Evolutionary conservation across 2,329 filamentous ascomycete genomes (phyloP).

Genomic region (Trichoderma sp.): DNA sequence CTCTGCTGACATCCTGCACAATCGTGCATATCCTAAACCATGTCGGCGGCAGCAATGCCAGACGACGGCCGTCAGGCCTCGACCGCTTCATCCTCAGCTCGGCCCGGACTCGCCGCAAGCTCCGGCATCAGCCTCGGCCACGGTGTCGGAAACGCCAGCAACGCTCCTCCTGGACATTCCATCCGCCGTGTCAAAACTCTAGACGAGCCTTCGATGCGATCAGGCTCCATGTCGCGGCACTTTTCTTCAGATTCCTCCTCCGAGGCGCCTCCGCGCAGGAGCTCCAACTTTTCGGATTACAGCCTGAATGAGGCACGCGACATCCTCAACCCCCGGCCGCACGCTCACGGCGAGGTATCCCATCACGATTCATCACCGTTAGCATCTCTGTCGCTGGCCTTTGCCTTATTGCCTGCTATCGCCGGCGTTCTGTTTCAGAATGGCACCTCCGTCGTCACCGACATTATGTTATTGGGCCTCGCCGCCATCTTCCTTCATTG

Average conservation of each 20-base stretch:
- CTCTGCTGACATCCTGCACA: slow-evolving; percentile 6
- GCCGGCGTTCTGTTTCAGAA: slow-evolving; percentile 82
- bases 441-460: slow-evolving; percentile 80
- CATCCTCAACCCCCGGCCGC: slow-evolving; percentile 57
- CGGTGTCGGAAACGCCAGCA: neutral
- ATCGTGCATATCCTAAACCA: slow-evolving; percentile 12
- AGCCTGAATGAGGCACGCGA: slow-evolving; percentile 70
- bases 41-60: slow-evolving; percentile 23
- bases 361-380: slow-evolving; percentile 64
- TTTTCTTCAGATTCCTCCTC: slow-evolving; percentile 33
- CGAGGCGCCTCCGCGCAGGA: slow-evolving; percentile 57
- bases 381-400: slow-evolving; percentile 77
- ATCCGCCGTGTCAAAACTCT: slow-evolving; percentile 46
- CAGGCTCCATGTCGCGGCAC: slow-evolving; percentile 23
- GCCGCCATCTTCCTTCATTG: slow-evolving; percentile 88
- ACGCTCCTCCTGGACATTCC: slow-evolving; percentile 35
- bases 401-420: slow-evolving; percentile 84
- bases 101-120: slow-evolving; percentile 13
- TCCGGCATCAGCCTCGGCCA: slow-evolving; percentile 15
- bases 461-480: slow-evolving; percentile 76
- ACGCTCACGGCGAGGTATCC: slow-evolving; percentile 38
- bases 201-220: slow-evolving; percentile 36
- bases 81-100: slow-evolving; percentile 4
- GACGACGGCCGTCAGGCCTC: slow-evolving; percentile 25
- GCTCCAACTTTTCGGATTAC: slow-evolving; percentile 77